Conservation (phyloP, 176 grass and related monocot species). For the Oropetium thomaeum region DNA sequence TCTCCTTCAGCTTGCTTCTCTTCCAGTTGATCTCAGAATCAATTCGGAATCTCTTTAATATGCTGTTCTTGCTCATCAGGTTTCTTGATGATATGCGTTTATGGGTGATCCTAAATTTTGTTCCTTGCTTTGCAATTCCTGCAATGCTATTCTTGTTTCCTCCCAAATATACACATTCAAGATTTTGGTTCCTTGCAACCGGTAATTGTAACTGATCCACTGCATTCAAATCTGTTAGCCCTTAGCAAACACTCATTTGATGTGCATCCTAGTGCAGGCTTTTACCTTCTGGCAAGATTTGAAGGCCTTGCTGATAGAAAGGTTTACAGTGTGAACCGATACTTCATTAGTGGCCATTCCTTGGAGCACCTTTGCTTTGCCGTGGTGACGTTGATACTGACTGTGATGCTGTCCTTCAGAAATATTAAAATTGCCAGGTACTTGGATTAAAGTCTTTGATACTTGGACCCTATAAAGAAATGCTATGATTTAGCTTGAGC, state of each 20-base stretch:
- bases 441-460: not conserved
- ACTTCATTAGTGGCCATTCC: constrained; percentile 93
- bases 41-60: constrained; percentile 32
- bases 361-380: constrained; percentile 94
- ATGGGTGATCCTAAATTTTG: constrained; percentile 72
- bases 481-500: constrained; percentile 3
- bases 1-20: constrained; percentile 16
- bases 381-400: constrained; percentile 75
- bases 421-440: constrained; percentile 93
- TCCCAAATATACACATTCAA: constrained; percentile 93
- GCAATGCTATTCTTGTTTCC: constrained; percentile 82
- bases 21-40: constrained; percentile 21
- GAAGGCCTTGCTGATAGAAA: constrained; percentile 84
- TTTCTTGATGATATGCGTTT: constrained; percentile 93
- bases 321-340: constrained; percentile 83
- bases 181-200: constrained; percentile 95
- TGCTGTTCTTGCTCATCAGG: constrained; percentile 53
- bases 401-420: constrained; percentile 90
- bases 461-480: constrained; percentile 3
- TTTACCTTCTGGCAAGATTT: constrained; percentile 93
- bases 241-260: constrained; percentile 18
- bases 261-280: constrained; percentile 42
- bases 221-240: constrained; percentile 3
- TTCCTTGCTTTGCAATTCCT: constrained; percentile 86
- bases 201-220: constrained; percentile 43